A percentile compares a stretch with the other conserved stretches of the same genome.
phyloP scores from a whole-genome alignment of 148 eudicot species.

The Cornus suecica region DNA sequence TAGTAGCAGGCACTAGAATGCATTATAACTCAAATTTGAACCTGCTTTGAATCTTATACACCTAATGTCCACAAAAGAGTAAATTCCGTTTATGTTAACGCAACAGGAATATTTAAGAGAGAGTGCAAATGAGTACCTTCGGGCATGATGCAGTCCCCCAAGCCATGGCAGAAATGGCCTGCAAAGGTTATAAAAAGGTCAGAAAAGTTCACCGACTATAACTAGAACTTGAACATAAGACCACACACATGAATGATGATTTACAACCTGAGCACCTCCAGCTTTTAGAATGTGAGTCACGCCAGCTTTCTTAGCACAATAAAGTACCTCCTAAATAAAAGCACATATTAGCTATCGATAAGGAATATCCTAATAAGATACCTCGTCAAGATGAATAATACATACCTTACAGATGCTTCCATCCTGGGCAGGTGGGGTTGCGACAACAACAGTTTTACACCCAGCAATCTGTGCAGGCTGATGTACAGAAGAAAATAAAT shows the following conservation, averaged over 20 bases:
- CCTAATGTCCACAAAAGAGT: not conserved
- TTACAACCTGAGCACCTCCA: conserved; percentile 83
- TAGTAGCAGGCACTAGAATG: not conserved
- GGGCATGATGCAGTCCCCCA: conserved; percentile 94
- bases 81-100: not conserved
- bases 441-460: conserved; percentile 79
- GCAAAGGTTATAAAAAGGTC: conserved; percentile 11
- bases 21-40: not conserved
- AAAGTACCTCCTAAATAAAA: conserved; percentile 66
- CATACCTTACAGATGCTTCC: conserved; percentile 83
- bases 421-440: conserved; percentile 79
- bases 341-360: not conserved
- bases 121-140: conserved; percentile 42
- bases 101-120: not conserved
- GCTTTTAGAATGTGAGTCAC: conserved; percentile 94
- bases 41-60: not conserved
- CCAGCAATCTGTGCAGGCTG: conserved; percentile 94
- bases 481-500: conserved; percentile 6
- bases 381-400: conserved; percentile 6
- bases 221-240: conserved; percentile 7
- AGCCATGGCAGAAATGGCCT: conserved; percentile 94
- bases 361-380: not conserved
- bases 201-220: not conserved
- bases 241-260: conserved; percentile 1
- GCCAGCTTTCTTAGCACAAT: conserved; percentile 91